Evolutionary conservation across 139 green algal genomes (phyloP).

Genomic region (Astrephomene gubernaculifera): DNA sequence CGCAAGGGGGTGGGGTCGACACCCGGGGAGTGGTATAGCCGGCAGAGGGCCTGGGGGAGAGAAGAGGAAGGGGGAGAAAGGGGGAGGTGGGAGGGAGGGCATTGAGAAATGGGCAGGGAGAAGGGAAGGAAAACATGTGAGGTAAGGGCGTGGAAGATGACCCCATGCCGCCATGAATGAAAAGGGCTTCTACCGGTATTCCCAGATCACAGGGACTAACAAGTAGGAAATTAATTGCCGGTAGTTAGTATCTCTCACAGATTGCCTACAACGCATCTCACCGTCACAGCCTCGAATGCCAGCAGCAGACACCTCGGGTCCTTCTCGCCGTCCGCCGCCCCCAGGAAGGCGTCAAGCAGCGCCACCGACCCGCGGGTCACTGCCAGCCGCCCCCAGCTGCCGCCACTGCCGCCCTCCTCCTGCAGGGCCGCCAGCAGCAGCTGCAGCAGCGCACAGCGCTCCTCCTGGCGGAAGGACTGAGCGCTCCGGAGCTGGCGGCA

Average conservation of each 20-base stretch:
- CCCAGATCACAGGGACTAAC: no score
- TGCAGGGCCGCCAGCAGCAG: slow-evolving; percentile 27
- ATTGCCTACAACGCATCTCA: no score
- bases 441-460: slow-evolving; percentile 34
- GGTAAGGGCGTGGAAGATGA: no score
- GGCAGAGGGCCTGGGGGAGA: slow-evolving; percentile 19
- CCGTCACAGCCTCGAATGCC: slow-evolving; percentile 71
- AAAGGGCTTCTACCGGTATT: no score
- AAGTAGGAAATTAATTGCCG: no score
- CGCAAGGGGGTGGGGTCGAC: slow-evolving; percentile 23
- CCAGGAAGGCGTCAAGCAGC: slow-evolving; percentile 36
- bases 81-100: no score
- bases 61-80: not conserved
- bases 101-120: no score
- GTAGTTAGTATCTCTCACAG: no score
- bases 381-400: slow-evolving; percentile 1
- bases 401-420: no score
- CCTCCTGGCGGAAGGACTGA: slow-evolving; percentile 37
- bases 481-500: slow-evolving; percentile 25
- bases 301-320: slow-evolving; percentile 90
- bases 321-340: slow-evolving; percentile 87
- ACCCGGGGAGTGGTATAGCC: slow-evolving; percentile 42
- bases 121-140: no score
- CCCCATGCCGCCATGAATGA: no score
- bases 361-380: not conserved